Evolutionary conservation across 495 filamentous ascomycete species (phyloP).

Genomic region (Tuber magnatum): DNA sequence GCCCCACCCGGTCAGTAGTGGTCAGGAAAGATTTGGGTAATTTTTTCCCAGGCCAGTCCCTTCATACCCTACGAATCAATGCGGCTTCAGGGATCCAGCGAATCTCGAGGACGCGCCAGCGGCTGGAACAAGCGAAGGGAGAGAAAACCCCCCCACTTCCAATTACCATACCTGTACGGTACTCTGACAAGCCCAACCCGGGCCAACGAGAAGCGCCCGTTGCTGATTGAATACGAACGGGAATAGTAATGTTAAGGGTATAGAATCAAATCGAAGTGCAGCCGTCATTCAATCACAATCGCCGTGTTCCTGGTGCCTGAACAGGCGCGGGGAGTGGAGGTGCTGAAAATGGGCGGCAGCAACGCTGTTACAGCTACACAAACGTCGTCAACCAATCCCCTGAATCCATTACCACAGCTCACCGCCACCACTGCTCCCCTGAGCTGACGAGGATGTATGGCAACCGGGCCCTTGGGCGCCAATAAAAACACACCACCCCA

Average conservation of each 20-base stretch:
- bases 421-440: background rate
- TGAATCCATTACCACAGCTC: background rate
- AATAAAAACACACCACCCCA: background rate
- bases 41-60: background rate
- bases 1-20: background rate
- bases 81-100: background rate
- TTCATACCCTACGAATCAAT: too few species aligned
- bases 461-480: conserved; percentile 1
- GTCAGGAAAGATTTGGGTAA: background rate
- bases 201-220: background rate
- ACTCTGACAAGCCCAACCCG: background rate
- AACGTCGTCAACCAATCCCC: background rate
- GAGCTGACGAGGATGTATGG: background rate
- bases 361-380: background rate
- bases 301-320: background rate
- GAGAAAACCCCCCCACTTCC: too few species aligned
- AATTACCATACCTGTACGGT: too few species aligned
- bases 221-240: background rate
- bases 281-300: background rate
- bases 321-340: background rate
- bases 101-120: background rate
- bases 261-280: too few species aligned
- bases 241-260: too few species aligned
- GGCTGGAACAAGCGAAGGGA: background rate
- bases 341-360: background rate